Base-by-base conservation (phyloP, 1,284 basidiomycete species). In the Tylopilus sp. region DNA sequence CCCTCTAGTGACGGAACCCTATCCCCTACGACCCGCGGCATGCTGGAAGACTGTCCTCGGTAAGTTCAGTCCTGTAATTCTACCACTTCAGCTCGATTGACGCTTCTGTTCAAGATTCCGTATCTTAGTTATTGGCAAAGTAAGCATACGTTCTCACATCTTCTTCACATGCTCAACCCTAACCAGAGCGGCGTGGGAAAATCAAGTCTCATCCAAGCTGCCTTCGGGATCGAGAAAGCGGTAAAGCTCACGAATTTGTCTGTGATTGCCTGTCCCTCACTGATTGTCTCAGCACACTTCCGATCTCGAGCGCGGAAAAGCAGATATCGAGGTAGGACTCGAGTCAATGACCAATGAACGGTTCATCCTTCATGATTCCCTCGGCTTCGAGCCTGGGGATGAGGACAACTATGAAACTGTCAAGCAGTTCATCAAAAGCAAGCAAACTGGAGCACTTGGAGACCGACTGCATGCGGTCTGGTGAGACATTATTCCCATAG, bases 121-220 rank as follows among this genome's bases (percentile, higher is more conserved):
- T n/a, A 53, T 53, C 29, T 39, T 53, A 24, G 48, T 53, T 9
- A 52, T 52, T 7, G 51, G 51, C 3, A 52, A 50, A 9, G 51
- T 43, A 25, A 29, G 32, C 4, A 7, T 7, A 31, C 32, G 2
- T 20, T 42, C 13, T n/a, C n/a, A n/a, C n/a, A 10, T 8, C 24
- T 4, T 20, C n/a, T 25, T 10, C 25, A 17, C 31, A 24, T 36
- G 15, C 28, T 50, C 32, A 37, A 19, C 19, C 13, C 32, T 19
- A 3, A 19, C 36, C n/a, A 50, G 51, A 32, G 14, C 7, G 48
- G 47, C 0, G 48, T 50, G 2, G 52, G 52, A 5, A 53, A 53
- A 28, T 53, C 41, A 22, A 53, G 22, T 28, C 41, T 53, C 4
- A 53, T 53, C 15, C 36, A 50, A 13, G 26, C 19, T 7, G 19